Base-by-base conservation (phyloP, 345 rosid genomes). In the Schrenkiella parvula region DNA sequence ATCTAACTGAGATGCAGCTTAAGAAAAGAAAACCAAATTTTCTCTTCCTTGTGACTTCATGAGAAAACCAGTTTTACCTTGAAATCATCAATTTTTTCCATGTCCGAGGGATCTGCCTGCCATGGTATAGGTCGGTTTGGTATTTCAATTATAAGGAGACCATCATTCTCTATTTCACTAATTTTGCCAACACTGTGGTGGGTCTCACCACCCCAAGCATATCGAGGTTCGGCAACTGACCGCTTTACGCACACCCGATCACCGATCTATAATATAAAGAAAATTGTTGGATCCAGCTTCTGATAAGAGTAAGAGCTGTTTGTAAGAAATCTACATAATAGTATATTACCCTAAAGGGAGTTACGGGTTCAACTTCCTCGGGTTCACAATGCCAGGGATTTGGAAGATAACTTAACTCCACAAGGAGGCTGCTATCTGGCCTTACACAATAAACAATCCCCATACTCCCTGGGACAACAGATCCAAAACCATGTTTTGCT, bases 141-240 rank as follows among this genome's bases (percentile, higher is more conserved):
- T 72, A 95, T 95, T 76, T 95, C 99, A 29, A 95, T 88, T 55
- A 91, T 77, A 39, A 95, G 88, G 57, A 95, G 95, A 64, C 99
- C 99, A 79, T 95, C 97, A 72, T 82, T 88, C 82, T 95, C 96
- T 84, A 95, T 89, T 64, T 91, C 99, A 14, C 88, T 85, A 61
- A 91, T 85, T 74, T 75, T 88, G 72, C 99, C 99, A 74, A 91
- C 99, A 79, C 98, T 95, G 65, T 95, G 99, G 84, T 95, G 99
- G 14, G 99, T 95, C 88, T 95, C 99, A 67, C 98, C 98, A 60
- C 95, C 98, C 99, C 99, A 95, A 67, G 92, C 98, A 87, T 83
- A 95, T 75, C 96, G 85, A 59, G 99, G 99, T 81, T 91, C 99
- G 8, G 99, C 95, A 79, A 95, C 97, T 74, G 99, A 89, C 47